Percentiles rank a stretch among this genome's conserved stretches.
Evolutionary conservation across 2,329 filamentous ascomycete genomes (phyloP).

Genomic region (Fusarium sp.): DNA sequence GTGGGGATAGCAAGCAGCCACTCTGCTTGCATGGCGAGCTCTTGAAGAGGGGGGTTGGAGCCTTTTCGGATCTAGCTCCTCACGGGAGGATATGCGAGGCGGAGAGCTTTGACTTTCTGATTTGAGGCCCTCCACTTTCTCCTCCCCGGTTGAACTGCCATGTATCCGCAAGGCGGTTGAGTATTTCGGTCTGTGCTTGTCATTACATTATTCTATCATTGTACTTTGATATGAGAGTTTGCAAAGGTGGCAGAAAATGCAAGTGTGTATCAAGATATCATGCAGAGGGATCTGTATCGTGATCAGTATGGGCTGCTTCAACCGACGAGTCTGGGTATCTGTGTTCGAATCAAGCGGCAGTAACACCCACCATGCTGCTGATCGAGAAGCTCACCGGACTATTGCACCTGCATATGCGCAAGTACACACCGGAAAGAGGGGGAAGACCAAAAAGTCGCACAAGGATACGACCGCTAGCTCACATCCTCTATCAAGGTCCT

Average conservation of each 20-base stretch:
- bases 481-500: slow-evolving; percentile 41
- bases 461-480: slow-evolving; percentile 40
- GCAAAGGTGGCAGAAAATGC: slow-evolving; percentile 1
- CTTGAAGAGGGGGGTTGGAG: slow-evolving; percentile 39
- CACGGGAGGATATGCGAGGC: slow-evolving; percentile 41
- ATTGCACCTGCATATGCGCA: slow-evolving; percentile 44
- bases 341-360: slow-evolving; percentile 37
- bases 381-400: slow-evolving; percentile 40
- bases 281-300: slow-evolving; percentile 36
- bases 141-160: slow-evolving; percentile 30
- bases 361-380: slow-evolving; percentile 37
- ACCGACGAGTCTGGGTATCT: slow-evolving; percentile 14
- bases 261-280: slow-evolving; percentile 15
- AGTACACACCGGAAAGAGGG: slow-evolving; percentile 43
- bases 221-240: background rate
- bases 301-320: slow-evolving; percentile 25
- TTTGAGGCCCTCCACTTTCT: slow-evolving; percentile 45
- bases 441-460: slow-evolving; percentile 38
- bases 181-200: slow-evolving; percentile 7
- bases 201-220: background rate
- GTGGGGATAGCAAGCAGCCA: slow-evolving; percentile 45
- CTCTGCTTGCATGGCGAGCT: slow-evolving; percentile 44
- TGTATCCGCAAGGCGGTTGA: slow-evolving; percentile 33
- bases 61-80: slow-evolving; percentile 44
- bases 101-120: slow-evolving; percentile 41